A percentile compares a stretch with the other conserved stretches of the same genome.
Conservation (phyloP, 106 monocot genomes). For the Apostasia ramifera region DNA sequence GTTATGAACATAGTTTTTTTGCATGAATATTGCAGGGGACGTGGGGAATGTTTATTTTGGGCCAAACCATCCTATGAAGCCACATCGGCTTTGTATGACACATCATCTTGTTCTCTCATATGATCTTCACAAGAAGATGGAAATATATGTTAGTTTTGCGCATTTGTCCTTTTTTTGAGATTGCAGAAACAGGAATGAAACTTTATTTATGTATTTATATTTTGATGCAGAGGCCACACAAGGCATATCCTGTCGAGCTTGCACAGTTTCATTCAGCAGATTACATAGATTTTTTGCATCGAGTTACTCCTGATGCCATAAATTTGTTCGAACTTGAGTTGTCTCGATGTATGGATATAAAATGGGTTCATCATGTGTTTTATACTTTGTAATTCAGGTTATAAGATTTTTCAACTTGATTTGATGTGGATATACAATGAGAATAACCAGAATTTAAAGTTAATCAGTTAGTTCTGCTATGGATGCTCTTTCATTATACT, state of each 20-base stretch:
- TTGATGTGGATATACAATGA: neutral
- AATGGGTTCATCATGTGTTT: neutral
- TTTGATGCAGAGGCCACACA: slow-evolving; percentile 83
- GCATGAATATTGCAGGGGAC: slow-evolving; percentile 54
- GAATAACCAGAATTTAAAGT: no score
- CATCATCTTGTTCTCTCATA: slow-evolving; percentile 95
- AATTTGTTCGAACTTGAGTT: slow-evolving; percentile 60
- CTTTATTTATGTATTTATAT: neutral
- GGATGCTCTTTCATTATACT: neutral
- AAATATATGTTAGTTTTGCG: slow-evolving; percentile 85
- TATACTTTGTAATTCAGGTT: neutral
- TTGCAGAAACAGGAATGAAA: neutral
- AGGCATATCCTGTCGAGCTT: slow-evolving; percentile 91
- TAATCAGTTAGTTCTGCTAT: no score
- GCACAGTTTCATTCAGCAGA: slow-evolving; percentile 94
- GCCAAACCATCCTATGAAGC: slow-evolving; percentile 98
- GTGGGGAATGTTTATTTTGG: slow-evolving; percentile 97
- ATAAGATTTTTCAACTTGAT: neutral
- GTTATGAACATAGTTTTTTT: neutral
- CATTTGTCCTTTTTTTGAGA: neutral
- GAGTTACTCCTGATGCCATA: slow-evolving; percentile 81
- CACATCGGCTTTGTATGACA: slow-evolving; percentile 96
- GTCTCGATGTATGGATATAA: slow-evolving; percentile 52
- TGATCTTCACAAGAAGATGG: slow-evolving; percentile 97
- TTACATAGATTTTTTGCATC: slow-evolving; percentile 93